Percentiles rank a stretch among this genome's conserved stretches.
Evolutionary conservation across 352 stramenopile genomes (phyloP).

Genomic region (Globisporangium orthogonon): DNA sequence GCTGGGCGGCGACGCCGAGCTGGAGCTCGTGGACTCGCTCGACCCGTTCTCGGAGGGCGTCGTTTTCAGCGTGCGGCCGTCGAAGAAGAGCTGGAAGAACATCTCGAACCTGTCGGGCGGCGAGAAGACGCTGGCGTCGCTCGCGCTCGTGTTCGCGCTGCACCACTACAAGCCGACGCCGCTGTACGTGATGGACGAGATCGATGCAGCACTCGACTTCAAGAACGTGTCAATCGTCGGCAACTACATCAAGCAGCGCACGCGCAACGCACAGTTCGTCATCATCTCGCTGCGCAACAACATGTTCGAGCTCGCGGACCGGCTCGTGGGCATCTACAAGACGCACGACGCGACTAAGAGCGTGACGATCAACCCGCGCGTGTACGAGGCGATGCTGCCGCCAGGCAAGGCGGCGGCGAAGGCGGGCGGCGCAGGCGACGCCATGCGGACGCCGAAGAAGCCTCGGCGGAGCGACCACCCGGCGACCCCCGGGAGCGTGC

Average conservation of each 20-base stretch:
- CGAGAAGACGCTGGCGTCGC: conserved; percentile 98
- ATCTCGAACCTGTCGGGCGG: conserved; percentile 99
- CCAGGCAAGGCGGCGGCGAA: conserved; percentile 3
- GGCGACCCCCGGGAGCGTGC: conserved; percentile 6
- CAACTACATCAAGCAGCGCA: conserved; percentile 99
- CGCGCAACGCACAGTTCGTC: conserved; percentile 99
- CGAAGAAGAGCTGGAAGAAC: conserved; percentile 99
- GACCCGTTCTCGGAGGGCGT: conserved; percentile 99
- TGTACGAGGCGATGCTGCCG: conserved; percentile 50
- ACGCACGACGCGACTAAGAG: conserved; percentile 98
- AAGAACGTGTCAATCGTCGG: conserved; percentile 99
- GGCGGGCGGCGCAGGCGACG: not conserved
- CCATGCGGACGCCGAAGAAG: conserved; percentile 14
- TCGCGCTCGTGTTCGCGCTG: conserved; percentile 99
- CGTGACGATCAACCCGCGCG: conserved; percentile 97
- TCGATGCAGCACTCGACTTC: conserved; percentile 95
- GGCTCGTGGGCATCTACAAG: conserved; percentile 99
- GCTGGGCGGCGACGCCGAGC: conserved; percentile 95
- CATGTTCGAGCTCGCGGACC: conserved; percentile 99
- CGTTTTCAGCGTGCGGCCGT: conserved; percentile 98
- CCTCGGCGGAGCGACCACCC: conserved; percentile 5
- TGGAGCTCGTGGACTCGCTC: conserved; percentile 98
- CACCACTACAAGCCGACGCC: conserved; percentile 99
- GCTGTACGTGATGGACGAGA: conserved; percentile 98
- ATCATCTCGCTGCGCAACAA: conserved; percentile 99